A percentile compares a stretch with the other conserved stretches of the same genome.
These are phyloP conservation scores for Rhizoclosmatium sp. DNA, from an alignment of 192 early-diverging fungal species.

Conservation along the genomic window DNA sequence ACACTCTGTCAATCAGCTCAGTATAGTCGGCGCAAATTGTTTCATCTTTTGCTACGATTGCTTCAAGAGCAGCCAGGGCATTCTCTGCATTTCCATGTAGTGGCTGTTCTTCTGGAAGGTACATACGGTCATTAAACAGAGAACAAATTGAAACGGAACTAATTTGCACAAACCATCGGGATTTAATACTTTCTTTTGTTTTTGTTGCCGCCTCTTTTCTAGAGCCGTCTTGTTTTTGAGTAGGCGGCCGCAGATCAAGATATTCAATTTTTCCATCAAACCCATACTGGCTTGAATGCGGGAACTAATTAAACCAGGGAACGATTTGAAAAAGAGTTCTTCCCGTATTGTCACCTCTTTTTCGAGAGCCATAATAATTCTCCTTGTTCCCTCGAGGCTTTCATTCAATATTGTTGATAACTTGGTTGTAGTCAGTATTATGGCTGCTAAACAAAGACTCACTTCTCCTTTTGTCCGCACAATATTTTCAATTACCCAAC, in stretches of 20 bases:
- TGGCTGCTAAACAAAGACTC: not conserved
- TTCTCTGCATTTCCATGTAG: not conserved
- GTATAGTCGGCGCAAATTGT: not conserved
- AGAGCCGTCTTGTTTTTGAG: not conserved
- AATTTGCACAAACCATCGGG: not conserved
- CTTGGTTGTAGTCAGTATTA: not conserved
- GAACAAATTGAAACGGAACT: not conserved
- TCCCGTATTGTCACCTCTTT: not conserved
- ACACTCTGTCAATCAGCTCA: not conserved
- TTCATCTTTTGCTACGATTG: not conserved
- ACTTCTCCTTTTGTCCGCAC: not conserved
- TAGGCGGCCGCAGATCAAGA: not conserved
- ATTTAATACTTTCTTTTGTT: slow-evolving; percentile 2
- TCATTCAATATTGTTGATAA: not conserved
- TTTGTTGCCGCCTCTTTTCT: not conserved
- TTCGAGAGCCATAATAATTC: not conserved
- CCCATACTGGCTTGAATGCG: not conserved
- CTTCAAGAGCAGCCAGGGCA: not conserved
- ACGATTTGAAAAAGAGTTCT: not conserved
- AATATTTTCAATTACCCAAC: not conserved
- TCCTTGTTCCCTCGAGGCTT: not conserved
- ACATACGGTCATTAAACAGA: not conserved
- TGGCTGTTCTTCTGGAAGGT: not conserved
- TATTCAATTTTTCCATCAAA: not conserved
- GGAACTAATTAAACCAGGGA: not conserved